Conservation (phyloP, 768 basidiomycete species). For the Crepidotus variabilis region DNA sequence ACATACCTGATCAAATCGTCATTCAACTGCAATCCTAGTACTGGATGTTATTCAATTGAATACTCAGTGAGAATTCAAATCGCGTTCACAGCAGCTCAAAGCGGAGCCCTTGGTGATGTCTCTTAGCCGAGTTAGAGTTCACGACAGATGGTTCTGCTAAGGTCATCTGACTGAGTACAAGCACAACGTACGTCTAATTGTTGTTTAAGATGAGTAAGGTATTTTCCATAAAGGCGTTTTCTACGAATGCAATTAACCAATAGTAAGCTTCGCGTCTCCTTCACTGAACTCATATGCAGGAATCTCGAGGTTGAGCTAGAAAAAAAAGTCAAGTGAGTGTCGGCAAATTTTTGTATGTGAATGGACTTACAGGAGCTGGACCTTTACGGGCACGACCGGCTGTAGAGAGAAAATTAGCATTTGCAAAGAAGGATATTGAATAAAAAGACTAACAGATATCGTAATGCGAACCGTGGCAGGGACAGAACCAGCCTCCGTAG, state of each 20-base stretch:
- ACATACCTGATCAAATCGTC: too few relatives aligned
- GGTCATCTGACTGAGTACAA: neutral
- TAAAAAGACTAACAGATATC: conserved; percentile 74
- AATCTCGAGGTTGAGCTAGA: conserved; percentile 89
- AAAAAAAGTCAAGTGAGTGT: conserved; percentile 8
- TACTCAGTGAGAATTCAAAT: too few relatives aligned
- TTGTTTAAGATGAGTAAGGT: neutral
- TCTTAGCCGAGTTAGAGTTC: too few relatives aligned
- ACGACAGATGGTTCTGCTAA: too few relatives aligned
- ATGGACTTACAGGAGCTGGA: conserved; percentile 80
- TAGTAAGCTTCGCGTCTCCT: conserved; percentile 77
- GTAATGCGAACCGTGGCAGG: conserved; percentile 98
- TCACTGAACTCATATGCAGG: conserved; percentile 88
- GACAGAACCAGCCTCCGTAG: conserved; percentile 99
- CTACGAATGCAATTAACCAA: conserved; percentile 56
- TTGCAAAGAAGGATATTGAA: conserved; percentile 1
- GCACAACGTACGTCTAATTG: conserved; percentile 1
- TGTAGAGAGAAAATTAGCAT: conserved; percentile 25
- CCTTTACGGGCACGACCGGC: conserved; percentile 95
- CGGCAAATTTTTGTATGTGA: neutral
- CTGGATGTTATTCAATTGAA: too few relatives aligned
- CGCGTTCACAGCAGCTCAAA: too few relatives aligned
- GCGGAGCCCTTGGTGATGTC: too few relatives aligned
- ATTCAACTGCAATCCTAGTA: too few relatives aligned
- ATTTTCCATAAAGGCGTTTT: conserved; percentile 2